A percentile compares a stretch with the other conserved stretches of the same genome.
Evolutionary conservation across 345 rosid species (phyloP).

Genomic region (Erysimum cheiranthoides): DNA sequence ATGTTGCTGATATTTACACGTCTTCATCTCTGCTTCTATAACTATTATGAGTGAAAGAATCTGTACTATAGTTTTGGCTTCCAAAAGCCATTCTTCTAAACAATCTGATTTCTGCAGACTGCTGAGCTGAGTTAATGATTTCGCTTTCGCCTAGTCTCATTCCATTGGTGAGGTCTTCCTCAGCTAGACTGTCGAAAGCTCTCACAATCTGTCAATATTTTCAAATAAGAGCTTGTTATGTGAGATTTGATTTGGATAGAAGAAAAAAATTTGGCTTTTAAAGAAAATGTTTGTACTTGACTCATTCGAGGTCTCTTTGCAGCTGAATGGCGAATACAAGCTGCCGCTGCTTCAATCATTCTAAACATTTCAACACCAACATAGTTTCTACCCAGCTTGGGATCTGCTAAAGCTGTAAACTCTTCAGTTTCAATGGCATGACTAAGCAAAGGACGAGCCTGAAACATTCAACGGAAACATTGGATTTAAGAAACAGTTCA

Average conservation of each 20-base stretch:
- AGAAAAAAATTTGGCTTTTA: neutral
- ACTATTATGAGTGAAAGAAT: constrained; percentile 57
- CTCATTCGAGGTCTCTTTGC: constrained; percentile 92
- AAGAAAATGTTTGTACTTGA: constrained; percentile 58
- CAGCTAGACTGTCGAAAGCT: constrained; percentile 73
- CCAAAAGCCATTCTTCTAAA: constrained; percentile 93
- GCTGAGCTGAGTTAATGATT: constrained; percentile 73
- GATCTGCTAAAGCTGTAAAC: constrained; percentile 69
- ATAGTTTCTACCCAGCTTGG: constrained; percentile 71
- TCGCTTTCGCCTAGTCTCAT: constrained; percentile 93
- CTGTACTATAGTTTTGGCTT: constrained; percentile 78
- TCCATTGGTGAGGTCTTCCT: constrained; percentile 79
- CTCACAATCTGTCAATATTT: constrained; percentile 70
- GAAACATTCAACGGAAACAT: constrained; percentile 27
- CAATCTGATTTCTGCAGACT: constrained; percentile 83
- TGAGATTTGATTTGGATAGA: neutral
- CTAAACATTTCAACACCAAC: constrained; percentile 70
- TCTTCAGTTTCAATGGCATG: constrained; percentile 70
- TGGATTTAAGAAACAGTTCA: constrained; percentile 23
- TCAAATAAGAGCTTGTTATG: neutral
- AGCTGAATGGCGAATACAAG: constrained; percentile 89
- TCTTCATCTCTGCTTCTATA: constrained; percentile 44
- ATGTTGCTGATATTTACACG: constrained; percentile 47
- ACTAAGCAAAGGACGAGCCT: constrained; percentile 94
- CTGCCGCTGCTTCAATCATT: constrained; percentile 92